phyloP scores from a whole-genome alignment of 2,329 filamentous ascomycete genomes.

The Aureobasidium leucospermi region DNA sequence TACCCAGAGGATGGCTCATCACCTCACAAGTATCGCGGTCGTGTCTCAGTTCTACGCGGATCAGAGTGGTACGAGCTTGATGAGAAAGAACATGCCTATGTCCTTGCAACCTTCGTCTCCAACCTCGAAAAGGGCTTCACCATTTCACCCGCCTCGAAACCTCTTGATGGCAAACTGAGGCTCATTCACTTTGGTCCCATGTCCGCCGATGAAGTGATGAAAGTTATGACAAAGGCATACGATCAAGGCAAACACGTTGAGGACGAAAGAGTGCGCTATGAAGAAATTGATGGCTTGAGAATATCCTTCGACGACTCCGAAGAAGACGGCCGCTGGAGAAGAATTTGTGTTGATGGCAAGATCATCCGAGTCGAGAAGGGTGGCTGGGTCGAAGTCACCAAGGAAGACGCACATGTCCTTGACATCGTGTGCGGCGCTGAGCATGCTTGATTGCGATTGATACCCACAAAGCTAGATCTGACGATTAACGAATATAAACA shows the following conservation, averaged over 20 bases:
- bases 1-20: constrained; percentile 45
- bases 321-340: constrained; percentile 65
- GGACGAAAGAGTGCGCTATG: constrained; percentile 58
- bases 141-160: constrained; percentile 66
- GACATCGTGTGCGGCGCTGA: constrained; percentile 26
- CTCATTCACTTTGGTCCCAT: constrained; percentile 69
- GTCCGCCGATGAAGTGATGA: constrained; percentile 60
- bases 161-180: constrained; percentile 62
- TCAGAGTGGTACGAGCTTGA: constrained; percentile 30
- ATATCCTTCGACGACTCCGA: constrained; percentile 64
- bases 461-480: background rate
- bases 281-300: constrained; percentile 58
- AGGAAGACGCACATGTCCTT: constrained; percentile 35
- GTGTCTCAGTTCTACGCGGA: constrained; percentile 37
- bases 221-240: constrained; percentile 62
- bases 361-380: constrained; percentile 66
- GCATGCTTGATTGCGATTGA: background rate
- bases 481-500: background rate
- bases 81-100: constrained; percentile 59
- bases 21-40: constrained; percentile 51
- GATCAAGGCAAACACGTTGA: constrained; percentile 49
- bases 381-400: constrained; percentile 63
- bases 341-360: constrained; percentile 86
- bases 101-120: constrained; percentile 68
- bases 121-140: constrained; percentile 75